Evolutionary conservation across 1,284 basidiomycete species (phyloP).

Genomic region (Meripilus lineatus): DNA sequence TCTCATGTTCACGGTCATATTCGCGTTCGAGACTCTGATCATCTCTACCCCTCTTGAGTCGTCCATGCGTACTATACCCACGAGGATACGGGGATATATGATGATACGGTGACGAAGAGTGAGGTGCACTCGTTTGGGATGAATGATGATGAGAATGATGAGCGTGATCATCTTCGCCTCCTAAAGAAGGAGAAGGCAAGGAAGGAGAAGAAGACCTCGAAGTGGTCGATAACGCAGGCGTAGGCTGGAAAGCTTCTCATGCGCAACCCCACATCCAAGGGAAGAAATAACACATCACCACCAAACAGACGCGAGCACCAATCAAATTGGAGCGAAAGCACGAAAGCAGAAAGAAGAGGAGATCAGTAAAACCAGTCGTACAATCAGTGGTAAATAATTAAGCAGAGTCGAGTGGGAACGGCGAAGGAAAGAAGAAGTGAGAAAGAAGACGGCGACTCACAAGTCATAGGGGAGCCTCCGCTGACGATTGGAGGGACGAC

Average conservation of each 20-base stretch:
- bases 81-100: too few relatives aligned
- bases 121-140: too few relatives aligned
- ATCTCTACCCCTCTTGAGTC: too few relatives aligned
- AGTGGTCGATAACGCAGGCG: constrained; percentile 30
- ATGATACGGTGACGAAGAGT: too few relatives aligned
- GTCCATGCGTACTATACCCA: too few relatives aligned
- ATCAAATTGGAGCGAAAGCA: too few relatives aligned
- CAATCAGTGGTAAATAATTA: constrained; percentile 7
- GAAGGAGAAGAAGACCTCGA: constrained; percentile 31
- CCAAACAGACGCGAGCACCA: too few relatives aligned
- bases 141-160: too few relatives aligned
- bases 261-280: too few relatives aligned
- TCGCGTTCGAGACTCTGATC: too few relatives aligned
- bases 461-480: constrained; percentile 25
- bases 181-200: constrained; percentile 21
- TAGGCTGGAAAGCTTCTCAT: constrained; percentile 33
- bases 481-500: neutral
- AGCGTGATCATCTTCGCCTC: constrained; percentile 15
- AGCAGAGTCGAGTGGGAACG: neutral
- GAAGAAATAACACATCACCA: too few relatives aligned
- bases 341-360: neutral
- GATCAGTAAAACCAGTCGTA: neutral
- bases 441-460: constrained; percentile 20
- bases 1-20: too few relatives aligned
- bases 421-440: constrained; percentile 1